phyloP scores from a whole-genome alignment of 352 stramenopile species.

The Globisporangium splendens region DNA sequence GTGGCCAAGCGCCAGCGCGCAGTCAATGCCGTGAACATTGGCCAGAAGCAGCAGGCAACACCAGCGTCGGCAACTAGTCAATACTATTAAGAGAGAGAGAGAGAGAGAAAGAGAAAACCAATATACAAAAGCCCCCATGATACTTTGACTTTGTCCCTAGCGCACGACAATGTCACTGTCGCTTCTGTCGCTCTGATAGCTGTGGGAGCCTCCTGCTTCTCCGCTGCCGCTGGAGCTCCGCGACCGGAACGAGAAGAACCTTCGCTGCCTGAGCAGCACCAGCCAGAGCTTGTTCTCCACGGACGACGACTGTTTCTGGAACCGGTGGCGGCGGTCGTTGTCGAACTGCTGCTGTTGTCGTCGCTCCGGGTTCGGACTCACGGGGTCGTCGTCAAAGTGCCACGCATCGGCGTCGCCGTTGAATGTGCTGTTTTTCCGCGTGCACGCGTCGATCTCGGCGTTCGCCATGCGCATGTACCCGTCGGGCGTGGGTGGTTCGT shows the following conservation, averaged over 20 bases:
- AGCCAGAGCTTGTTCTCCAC: conserved; percentile 50
- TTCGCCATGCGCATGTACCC: conserved; percentile 77
- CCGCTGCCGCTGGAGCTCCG: conserved; percentile 13
- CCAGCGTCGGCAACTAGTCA: background rate
- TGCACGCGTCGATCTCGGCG: conserved; percentile 39
- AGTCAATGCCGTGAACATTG: background rate
- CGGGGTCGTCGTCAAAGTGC: background rate
- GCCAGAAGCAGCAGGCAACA: background rate
- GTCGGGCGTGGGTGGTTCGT: conserved; percentile 56
- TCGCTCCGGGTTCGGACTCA: background rate
- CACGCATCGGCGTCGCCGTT: conserved; percentile 1
- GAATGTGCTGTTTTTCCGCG: background rate
- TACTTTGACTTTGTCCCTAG: background rate
- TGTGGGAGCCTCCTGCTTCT: no score
- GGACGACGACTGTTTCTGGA: background rate
- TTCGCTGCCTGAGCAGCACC: conserved; percentile 45
- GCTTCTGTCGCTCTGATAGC: conserved; percentile 4
- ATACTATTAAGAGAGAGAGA: background rate
- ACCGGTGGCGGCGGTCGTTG: no score
- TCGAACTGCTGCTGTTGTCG: background rate
- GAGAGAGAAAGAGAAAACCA: background rate
- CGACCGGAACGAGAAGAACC: conserved; percentile 53
- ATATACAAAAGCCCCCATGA: background rate
- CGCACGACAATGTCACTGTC: background rate
- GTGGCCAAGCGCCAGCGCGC: conserved; percentile 23